A percentile compares a stretch with the other conserved stretches of the same genome.
Conservation (phyloP, 768 basidiomycete species). For the Rhodotorula taiwanensis region DNA sequence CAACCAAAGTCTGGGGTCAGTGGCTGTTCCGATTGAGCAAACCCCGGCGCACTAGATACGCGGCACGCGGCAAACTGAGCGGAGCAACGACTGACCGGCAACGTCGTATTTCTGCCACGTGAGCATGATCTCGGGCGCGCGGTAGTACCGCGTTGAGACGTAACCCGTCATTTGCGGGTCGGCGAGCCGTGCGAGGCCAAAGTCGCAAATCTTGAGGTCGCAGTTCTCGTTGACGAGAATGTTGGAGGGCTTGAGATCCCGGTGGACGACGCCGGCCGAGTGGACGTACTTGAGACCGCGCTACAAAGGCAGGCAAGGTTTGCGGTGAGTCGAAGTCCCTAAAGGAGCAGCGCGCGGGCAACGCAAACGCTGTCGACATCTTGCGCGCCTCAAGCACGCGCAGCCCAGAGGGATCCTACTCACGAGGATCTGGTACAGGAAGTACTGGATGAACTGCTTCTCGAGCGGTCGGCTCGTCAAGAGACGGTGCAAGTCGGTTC, state of each 20-base stretch:
- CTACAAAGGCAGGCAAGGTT: background rate
- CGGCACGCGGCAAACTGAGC: background rate
- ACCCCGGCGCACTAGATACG: no score
- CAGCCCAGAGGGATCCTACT: no score
- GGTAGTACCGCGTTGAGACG: constrained; percentile 96
- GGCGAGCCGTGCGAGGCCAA: constrained; percentile 95
- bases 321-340: no score
- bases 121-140: constrained; percentile 99
- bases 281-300: constrained; percentile 99
- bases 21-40: no score
- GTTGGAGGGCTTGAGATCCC: constrained; percentile 98
- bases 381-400: no score
- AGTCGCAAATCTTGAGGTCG: constrained; percentile 99
- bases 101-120: constrained; percentile 99
- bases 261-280: constrained; percentile 96
- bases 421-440: constrained; percentile 88
- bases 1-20: no score
- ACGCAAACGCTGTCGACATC: no score
- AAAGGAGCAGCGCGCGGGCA: no score
- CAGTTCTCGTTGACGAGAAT: constrained; percentile 99
- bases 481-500: constrained; percentile 94
- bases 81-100: constrained; percentile 51
- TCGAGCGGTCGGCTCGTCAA: constrained; percentile 93
- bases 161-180: constrained; percentile 99
- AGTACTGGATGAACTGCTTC: constrained; percentile 99